Percentiles rank a stretch among this genome's conserved stretches.
Evolutionary conservation across 345 rosid species (phyloP).

Genomic region (Arabis hirsuta): DNA sequence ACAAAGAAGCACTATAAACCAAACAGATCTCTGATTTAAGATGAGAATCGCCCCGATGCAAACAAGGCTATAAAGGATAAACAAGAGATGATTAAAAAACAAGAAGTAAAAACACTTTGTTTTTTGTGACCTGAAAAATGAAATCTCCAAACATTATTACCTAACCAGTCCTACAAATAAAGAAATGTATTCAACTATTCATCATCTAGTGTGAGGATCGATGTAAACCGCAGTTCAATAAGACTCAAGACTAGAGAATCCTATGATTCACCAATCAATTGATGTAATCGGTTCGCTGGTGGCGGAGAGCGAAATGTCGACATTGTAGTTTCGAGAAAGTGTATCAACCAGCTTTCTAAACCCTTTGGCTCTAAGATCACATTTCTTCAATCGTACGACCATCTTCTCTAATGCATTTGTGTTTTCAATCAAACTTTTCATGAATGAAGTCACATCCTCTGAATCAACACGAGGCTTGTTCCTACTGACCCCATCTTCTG

Average conservation of each 20-base stretch:
- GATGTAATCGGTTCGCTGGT: background rate
- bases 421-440: background rate
- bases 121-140: no score
- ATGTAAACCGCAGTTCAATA: background rate
- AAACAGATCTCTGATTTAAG: no score
- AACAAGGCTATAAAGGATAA: no score
- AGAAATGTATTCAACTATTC: no score
- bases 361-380: background rate
- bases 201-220: no score
- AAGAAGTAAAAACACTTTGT: no score
- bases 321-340: background rate
- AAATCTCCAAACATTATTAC: no score
- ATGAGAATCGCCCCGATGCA: no score
- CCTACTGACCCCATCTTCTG: background rate
- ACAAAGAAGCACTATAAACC: no score
- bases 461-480: background rate
- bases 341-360: background rate
- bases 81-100: no score
- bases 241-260: background rate
- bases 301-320: background rate
- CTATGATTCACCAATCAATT: background rate
- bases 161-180: no score
- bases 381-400: background rate
- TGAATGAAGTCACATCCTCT: background rate
- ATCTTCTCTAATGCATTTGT: background rate